These are phyloP conservation scores for Aphanoascus verrucosus DNA, from an alignment of 2,329 filamentous ascomycete species.

Conservation along the genomic window DNA sequence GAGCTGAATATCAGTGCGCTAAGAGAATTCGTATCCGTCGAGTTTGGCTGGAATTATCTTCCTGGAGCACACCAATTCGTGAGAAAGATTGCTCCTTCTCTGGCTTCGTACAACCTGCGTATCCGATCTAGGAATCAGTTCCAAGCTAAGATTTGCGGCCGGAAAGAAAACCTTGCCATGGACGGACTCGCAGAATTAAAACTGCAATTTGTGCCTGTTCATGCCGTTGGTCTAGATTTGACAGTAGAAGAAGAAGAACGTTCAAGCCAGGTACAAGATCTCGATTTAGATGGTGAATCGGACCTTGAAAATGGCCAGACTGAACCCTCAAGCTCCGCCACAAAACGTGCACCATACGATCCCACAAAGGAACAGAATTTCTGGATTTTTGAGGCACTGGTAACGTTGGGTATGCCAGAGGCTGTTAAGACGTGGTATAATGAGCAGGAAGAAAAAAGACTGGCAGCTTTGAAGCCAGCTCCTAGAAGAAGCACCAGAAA, in stretches of 20 bases:
- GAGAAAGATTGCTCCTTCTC: slow-evolving; percentile 62
- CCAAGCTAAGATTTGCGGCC: slow-evolving; percentile 50
- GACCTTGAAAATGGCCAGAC: slow-evolving; percentile 18
- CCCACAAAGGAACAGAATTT: slow-evolving; percentile 53
- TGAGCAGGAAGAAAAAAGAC: slow-evolving; percentile 26
- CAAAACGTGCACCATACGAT: slow-evolving; percentile 42
- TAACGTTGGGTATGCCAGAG: slow-evolving; percentile 53
- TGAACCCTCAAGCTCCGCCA: slow-evolving; percentile 20
- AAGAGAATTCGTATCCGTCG: slow-evolving; percentile 62
- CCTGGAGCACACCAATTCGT: slow-evolving; percentile 77
- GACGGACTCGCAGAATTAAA: slow-evolving; percentile 69
- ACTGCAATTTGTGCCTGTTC: slow-evolving; percentile 62
- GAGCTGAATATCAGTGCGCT: slow-evolving; percentile 56
- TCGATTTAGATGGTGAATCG: slow-evolving; percentile 23
- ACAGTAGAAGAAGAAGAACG: slow-evolving; percentile 49
- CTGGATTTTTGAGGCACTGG: slow-evolving; percentile 59
- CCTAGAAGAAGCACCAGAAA: slow-evolving; percentile 25
- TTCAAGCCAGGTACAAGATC: background rate
- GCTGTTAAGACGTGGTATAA: slow-evolving; percentile 56
- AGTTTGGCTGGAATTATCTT: slow-evolving; percentile 75
- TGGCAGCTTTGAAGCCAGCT: slow-evolving; percentile 19
- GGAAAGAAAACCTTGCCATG: slow-evolving; percentile 59
- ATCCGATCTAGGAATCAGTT: slow-evolving; percentile 25
- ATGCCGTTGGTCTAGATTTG: slow-evolving; percentile 68
- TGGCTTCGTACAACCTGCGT: slow-evolving; percentile 54